Evolutionary conservation across 1,139 yeast species (phyloP).

Genomic region (Geotrichum cucujoidarum): DNA sequence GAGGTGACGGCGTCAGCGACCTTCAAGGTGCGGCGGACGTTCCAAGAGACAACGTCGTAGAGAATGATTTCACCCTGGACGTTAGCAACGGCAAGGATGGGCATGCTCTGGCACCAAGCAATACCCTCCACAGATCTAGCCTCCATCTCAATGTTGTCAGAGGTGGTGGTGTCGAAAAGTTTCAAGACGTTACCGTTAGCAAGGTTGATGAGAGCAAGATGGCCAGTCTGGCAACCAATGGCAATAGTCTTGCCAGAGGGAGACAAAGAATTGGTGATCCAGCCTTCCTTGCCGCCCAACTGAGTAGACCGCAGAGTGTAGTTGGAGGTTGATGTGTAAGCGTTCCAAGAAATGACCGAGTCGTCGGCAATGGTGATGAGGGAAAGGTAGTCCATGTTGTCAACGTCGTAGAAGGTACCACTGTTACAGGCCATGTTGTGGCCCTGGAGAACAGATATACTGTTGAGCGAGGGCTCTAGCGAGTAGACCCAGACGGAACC

Average conservation of each 20-base stretch:
- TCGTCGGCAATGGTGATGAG: constrained; percentile 83
- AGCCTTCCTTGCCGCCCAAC: constrained; percentile 68
- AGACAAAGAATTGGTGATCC: constrained; percentile 67
- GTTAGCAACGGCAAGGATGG: constrained; percentile 76
- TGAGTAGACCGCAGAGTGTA: constrained; percentile 57
- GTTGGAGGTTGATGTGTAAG: constrained; percentile 64
- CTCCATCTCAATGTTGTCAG: constrained; percentile 56
- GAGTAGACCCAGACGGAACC: constrained; percentile 95
- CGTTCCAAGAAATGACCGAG: constrained; percentile 83
- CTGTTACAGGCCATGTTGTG: constrained; percentile 69
- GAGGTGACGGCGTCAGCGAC: constrained; percentile 82
- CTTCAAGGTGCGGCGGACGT: constrained; percentile 64
- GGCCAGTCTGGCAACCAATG: constrained; percentile 84
- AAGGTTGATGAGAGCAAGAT: constrained; percentile 66
- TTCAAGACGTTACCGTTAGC: constrained; percentile 69
- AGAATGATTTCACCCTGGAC: constrained; percentile 82
- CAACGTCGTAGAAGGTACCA: constrained; percentile 66
- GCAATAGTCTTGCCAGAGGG: constrained; percentile 49
- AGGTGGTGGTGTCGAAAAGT: constrained; percentile 48
- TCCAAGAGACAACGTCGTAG: constrained; percentile 83
- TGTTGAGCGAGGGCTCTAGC: constrained; percentile 53
- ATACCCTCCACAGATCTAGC: constrained; percentile 85
- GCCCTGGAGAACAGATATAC: constrained; percentile 72
- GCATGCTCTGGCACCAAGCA: constrained; percentile 66
- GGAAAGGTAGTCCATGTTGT: constrained; percentile 55